Conservation (phyloP, 805 yeast species). For the Phaffomyces thermotolerans region DNA sequence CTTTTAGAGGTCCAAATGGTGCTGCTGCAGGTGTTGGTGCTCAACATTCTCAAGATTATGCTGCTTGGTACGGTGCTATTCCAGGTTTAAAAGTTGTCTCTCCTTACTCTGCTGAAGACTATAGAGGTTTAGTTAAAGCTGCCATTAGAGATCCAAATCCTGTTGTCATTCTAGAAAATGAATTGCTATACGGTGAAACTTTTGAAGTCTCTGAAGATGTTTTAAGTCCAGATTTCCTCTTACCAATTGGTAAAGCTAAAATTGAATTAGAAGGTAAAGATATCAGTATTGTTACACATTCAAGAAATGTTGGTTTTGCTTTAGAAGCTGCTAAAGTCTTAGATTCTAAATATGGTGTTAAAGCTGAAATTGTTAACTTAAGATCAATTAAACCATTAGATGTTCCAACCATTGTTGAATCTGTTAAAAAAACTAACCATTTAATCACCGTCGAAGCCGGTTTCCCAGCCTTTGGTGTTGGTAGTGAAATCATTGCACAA, state of each 20-base stretch:
- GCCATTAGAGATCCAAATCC: constrained; percentile 99
- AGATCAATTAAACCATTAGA: constrained; percentile 97
- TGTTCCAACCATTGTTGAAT: constrained; percentile 71
- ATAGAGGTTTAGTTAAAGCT: constrained; percentile 91
- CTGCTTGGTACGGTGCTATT: constrained; percentile 97
- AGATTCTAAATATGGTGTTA: constrained; percentile 77
- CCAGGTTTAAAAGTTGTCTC: constrained; percentile 97
- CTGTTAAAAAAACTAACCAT: constrained; percentile 95
- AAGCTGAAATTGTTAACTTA: constrained; percentile 90
- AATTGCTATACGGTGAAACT: constrained; percentile 85
- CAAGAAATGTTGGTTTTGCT: constrained; percentile 83
- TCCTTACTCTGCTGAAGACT: constrained; percentile 93
- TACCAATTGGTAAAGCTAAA: constrained; percentile 95
- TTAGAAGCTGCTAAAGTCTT: constrained; percentile 85
- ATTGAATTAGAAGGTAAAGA: constrained; percentile 91
- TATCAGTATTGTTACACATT: constrained; percentile 81
- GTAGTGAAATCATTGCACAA: constrained; percentile 96
- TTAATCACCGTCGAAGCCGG: constrained; percentile 95
- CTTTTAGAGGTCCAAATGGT: constrained; percentile 99
- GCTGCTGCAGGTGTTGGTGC: constrained; percentile 99
- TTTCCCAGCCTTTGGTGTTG: constrained; percentile 97
- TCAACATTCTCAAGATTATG: constrained; percentile 96
- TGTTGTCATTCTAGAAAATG: constrained; percentile 92
- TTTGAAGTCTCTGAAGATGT: constrained; percentile 89
- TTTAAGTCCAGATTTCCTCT: constrained; percentile 75